A percentile compares a stretch with the other conserved stretches of the same genome.
phyloP scores from a whole-genome alignment of 495 filamentous ascomycete species.

The Penicillium paradoxum region DNA sequence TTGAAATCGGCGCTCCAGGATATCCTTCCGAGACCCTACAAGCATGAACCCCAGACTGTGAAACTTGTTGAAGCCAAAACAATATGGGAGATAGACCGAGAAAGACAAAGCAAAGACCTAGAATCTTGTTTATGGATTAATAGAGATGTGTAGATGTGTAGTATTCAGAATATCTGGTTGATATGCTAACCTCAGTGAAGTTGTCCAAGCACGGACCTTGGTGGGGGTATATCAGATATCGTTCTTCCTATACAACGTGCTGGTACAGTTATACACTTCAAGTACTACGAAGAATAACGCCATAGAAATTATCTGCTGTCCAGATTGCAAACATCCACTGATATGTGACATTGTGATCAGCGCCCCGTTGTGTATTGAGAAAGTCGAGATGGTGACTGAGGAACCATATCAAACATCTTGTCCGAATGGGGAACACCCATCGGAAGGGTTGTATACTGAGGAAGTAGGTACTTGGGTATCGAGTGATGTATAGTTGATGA shows the following conservation, averaged over 20 bases:
- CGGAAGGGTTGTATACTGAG: neutral
- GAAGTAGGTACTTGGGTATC: neutral
- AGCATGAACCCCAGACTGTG: neutral
- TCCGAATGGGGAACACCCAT: neutral
- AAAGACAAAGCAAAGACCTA: neutral
- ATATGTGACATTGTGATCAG: neutral
- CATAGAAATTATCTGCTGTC: neutral
- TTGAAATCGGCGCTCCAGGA: neutral
- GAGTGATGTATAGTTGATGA: neutral
- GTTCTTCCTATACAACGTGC: neutral
- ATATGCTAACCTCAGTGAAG: neutral
- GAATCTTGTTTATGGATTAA: neutral
- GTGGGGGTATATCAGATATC: neutral
- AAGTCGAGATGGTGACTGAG: neutral
- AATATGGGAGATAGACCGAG: neutral
- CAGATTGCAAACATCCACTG: neutral
- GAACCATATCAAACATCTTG: neutral
- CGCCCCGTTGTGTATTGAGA: neutral
- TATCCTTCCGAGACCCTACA: neutral
- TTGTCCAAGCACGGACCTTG: neutral
- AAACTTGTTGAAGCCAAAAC: neutral
- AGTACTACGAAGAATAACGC: neutral
- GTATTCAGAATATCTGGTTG: neutral
- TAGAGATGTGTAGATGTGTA: neutral
- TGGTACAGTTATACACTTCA: neutral